Conservation (phyloP, 2,329 filamentous ascomycete genomes). For the Scopulariopsis brevicaulis region DNA sequence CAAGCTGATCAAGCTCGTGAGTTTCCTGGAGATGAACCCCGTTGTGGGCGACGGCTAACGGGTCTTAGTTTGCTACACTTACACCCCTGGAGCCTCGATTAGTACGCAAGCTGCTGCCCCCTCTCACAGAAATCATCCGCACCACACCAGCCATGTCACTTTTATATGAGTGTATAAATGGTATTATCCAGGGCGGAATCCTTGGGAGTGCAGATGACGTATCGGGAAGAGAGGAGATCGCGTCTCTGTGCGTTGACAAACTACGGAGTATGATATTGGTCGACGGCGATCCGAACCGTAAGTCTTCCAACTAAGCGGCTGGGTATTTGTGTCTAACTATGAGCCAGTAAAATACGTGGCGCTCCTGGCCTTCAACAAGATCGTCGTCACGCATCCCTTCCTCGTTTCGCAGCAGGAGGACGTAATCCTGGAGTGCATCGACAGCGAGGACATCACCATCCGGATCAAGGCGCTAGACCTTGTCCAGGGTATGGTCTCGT, state of each 20-base stretch:
- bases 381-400: slow-evolving; percentile 77
- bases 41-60: background rate
- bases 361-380: slow-evolving; percentile 87
- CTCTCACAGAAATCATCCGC: slow-evolving; percentile 83
- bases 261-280: slow-evolving; percentile 88
- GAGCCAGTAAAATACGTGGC: slow-evolving; percentile 87
- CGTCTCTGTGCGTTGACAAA: slow-evolving; percentile 83
- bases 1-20: slow-evolving; percentile 90
- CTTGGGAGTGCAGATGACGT: slow-evolving; percentile 71
- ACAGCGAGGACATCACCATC: slow-evolving; percentile 92
- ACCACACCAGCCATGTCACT: slow-evolving; percentile 97
- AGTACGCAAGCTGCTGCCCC: slow-evolving; percentile 82
- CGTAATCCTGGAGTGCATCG: slow-evolving; percentile 91
- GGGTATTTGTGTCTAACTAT: slow-evolving; percentile 8
- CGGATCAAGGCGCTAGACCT: slow-evolving; percentile 85
- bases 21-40: slow-evolving; percentile 14
- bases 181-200: slow-evolving; percentile 94
- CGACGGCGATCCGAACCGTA: slow-evolving; percentile 85
- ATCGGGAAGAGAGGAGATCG: slow-evolving; percentile 81
- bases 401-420: slow-evolving; percentile 89
- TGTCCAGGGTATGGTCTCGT: slow-evolving; percentile 86
- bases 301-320: slow-evolving; percentile 22
- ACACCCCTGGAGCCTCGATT: slow-evolving; percentile 87
- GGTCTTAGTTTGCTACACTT: slow-evolving; percentile 71
- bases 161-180: slow-evolving; percentile 95